Evolutionary conservation across 768 basidiomycete species (phyloP).

Genomic region (Boletus pseudopeckii): DNA sequence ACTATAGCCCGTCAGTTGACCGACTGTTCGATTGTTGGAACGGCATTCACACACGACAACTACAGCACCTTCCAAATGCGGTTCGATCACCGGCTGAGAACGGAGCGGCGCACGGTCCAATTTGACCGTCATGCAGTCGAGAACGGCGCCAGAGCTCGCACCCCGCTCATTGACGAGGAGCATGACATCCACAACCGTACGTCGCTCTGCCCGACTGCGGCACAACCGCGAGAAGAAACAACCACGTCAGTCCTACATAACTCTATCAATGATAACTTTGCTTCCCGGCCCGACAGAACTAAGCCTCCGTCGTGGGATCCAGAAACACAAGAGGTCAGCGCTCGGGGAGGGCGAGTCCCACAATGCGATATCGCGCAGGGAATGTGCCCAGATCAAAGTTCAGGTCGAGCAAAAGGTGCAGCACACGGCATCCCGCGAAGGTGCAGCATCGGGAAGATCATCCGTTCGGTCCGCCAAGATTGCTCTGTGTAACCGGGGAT

Average conservation of each 20-base stretch:
- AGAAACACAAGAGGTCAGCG: conserved; percentile 8
- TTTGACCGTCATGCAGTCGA: conserved; percentile 16
- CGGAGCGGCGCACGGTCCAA: no score
- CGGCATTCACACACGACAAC: conserved; percentile 6
- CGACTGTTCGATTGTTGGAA: neutral
- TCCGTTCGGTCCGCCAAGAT: neutral
- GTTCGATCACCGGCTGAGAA: no score
- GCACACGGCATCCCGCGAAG: neutral
- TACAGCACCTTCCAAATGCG: conserved; percentile 34
- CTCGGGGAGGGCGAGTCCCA: neutral
- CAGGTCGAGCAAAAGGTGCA: neutral
- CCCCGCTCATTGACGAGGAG: conserved; percentile 25
- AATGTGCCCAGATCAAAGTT: conserved; percentile 12
- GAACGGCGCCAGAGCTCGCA: conserved; percentile 2
- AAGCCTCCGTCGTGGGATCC: neutral
- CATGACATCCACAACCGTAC: conserved; percentile 11
- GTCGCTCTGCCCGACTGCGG: conserved; percentile 26
- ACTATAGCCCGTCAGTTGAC: neutral
- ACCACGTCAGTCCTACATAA: conserved; percentile 20
- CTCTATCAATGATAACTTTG: conserved; percentile 6
- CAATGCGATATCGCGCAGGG: conserved; percentile 6
- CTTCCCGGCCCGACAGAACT: neutral
- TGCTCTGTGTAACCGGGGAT: conserved; percentile 33
- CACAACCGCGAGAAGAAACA: neutral
- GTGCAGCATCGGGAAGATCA: neutral